Percentiles rank a stretch among this genome's conserved stretches.
phyloP scores from a whole-genome alignment of 2,329 filamentous ascomycete genomes.

The Blastomyces parvus region DNA sequence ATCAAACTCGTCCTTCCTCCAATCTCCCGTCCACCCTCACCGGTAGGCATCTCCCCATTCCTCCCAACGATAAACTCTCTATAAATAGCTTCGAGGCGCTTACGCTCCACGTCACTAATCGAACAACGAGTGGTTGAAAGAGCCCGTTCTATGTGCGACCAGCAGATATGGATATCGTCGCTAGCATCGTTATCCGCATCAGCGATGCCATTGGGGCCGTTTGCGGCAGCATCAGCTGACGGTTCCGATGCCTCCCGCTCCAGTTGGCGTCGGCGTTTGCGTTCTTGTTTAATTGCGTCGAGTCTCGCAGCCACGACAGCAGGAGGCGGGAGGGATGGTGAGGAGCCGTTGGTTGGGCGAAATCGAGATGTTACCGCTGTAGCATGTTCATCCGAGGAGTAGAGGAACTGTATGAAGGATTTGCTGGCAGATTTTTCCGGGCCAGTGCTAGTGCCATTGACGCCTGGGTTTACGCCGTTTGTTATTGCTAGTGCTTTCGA shows the following conservation, averaged over 20 bases:
- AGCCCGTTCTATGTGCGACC: slow-evolving; percentile 72
- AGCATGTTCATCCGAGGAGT: slow-evolving; percentile 50
- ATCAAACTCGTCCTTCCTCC: slow-evolving; percentile 89
- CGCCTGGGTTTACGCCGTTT: slow-evolving; percentile 17
- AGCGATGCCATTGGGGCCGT: slow-evolving; percentile 16
- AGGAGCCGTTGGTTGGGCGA: slow-evolving; percentile 27
- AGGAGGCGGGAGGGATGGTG: slow-evolving; percentile 60
- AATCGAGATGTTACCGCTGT: slow-evolving; percentile 37
- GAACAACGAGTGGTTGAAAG: slow-evolving; percentile 69
- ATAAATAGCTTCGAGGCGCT: slow-evolving; percentile 70
- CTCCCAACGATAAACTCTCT: slow-evolving; percentile 83
- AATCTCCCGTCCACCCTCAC: slow-evolving; percentile 83
- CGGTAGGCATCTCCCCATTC: slow-evolving; percentile 91
- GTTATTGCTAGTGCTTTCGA: slow-evolving; percentile 18
- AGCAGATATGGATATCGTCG: slow-evolving; percentile 70
- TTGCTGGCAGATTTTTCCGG: slow-evolving; percentile 27
- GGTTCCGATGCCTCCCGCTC: slow-evolving; percentile 28
- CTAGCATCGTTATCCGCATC: slow-evolving; percentile 25
- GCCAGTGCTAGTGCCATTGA: slow-evolving; percentile 21
- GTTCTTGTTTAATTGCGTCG: slow-evolving; percentile 62
- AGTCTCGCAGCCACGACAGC: slow-evolving; percentile 74
- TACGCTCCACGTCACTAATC: slow-evolving; percentile 69
- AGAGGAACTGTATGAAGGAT: slow-evolving; percentile 71
- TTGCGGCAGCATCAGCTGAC: slow-evolving; percentile 12
- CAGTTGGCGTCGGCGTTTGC: slow-evolving; percentile 49